Conservation (phyloP, 257 asterid genomes). For the Coffea eugenioides region DNA sequence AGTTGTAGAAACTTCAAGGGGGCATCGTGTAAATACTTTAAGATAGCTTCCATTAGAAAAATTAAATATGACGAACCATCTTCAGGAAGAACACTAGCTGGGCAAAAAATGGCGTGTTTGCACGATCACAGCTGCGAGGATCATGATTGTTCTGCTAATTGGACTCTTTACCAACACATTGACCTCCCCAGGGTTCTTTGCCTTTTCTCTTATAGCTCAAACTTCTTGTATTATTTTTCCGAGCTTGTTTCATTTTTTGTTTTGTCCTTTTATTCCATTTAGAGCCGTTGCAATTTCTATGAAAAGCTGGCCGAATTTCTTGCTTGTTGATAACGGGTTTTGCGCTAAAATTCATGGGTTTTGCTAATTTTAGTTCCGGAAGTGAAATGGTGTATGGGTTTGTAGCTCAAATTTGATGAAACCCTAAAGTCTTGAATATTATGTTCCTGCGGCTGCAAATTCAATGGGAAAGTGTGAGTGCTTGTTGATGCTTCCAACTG, state of each 20-base stretch:
- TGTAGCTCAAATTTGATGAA: not conserved
- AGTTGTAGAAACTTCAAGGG: not conserved
- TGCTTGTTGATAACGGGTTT: not conserved
- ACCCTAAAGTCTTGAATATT: conserved; percentile 5
- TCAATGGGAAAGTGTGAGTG: too few relatives aligned
- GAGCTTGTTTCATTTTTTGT: conserved; percentile 4
- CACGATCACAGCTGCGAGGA: conserved; percentile 99
- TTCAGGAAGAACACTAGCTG: not conserved
- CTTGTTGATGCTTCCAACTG: too few relatives aligned
- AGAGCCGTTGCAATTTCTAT: not conserved
- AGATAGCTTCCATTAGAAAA: too few relatives aligned
- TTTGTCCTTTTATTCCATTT: not conserved
- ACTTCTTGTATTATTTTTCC: not conserved
- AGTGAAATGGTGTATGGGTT: not conserved
- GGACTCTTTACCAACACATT: conserved; percentile 90
- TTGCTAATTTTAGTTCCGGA: not conserved
- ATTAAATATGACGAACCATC: too few relatives aligned
- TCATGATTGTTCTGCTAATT: conserved; percentile 84
- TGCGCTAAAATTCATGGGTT: not conserved
- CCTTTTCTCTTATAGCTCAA: not conserved
- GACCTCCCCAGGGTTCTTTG: conserved; percentile 73
- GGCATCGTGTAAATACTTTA: not conserved
- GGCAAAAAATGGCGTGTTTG: conserved; percentile 63
- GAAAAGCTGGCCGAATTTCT: not conserved
- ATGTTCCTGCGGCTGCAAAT: too few relatives aligned